Conservation (phyloP, 768 basidiomycete genomes). For the Lanmaoa pseudosensibilis region DNA sequence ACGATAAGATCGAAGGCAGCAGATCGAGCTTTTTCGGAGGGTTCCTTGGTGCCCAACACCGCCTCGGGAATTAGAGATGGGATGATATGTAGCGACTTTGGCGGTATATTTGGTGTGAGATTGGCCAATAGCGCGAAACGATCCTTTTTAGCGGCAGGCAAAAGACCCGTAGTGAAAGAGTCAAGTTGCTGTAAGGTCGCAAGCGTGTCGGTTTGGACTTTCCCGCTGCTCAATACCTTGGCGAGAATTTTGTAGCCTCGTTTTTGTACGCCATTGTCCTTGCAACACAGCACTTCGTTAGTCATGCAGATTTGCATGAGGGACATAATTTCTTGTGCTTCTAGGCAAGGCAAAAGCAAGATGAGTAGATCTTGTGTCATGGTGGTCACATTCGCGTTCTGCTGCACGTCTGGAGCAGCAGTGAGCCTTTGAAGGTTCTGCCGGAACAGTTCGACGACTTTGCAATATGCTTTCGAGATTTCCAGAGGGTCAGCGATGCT, state of each 20-base stretch:
- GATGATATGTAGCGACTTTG: conserved; percentile 76
- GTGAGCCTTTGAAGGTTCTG: conserved; percentile 53
- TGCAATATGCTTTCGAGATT: conserved; percentile 75
- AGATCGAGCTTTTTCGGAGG: conserved; percentile 85
- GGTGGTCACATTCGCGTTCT: conserved; percentile 47
- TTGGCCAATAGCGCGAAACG: conserved; percentile 73
- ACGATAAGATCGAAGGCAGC: conserved; percentile 91
- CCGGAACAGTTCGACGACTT: conserved; percentile 71
- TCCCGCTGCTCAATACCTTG: conserved; percentile 65
- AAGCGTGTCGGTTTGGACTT: conserved; percentile 56
- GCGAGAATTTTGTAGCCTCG: conserved; percentile 89
- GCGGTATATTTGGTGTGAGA: conserved; percentile 67
- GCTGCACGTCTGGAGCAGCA: conserved; percentile 33
- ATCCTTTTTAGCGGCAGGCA: conserved; percentile 91
- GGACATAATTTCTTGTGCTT: conserved; percentile 53
- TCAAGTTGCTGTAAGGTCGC: conserved; percentile 64
- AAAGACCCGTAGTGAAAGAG: conserved; percentile 60
- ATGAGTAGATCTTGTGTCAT: conserved; percentile 84
- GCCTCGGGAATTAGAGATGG: conserved; percentile 91
- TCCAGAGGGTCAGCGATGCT: conserved; percentile 78
- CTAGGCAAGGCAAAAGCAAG: conserved; percentile 76
- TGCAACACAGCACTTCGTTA: conserved; percentile 65
- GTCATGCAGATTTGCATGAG: conserved; percentile 74
- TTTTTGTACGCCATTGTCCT: conserved; percentile 91
- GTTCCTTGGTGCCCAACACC: conserved; percentile 94